Conservation (phyloP, 371 early-diverging fungal species). For the Scutellospora calospora region DNA sequence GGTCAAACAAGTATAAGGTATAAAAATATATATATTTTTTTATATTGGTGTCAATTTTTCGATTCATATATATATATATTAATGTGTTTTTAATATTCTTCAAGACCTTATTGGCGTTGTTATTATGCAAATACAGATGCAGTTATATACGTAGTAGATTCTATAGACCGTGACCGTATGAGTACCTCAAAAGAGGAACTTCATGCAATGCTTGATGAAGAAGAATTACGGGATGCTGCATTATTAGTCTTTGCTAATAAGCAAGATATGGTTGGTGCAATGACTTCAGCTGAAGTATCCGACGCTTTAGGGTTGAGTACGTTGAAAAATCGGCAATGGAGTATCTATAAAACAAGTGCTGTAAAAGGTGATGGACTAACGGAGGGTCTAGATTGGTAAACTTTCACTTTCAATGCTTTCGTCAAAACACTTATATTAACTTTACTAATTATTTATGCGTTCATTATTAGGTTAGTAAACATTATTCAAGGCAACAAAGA, state of each 20-base stretch:
- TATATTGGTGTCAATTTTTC: not conserved
- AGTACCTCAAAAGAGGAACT: conserved; percentile 90
- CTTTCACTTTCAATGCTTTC: not conserved
- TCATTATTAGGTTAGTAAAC: conserved; percentile 10
- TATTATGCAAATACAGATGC: conserved; percentile 97
- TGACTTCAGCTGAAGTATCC: conserved; percentile 94
- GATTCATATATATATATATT: not conserved
- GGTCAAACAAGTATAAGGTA: conserved; percentile 62
- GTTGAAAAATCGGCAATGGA: conserved; percentile 92
- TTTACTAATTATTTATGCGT: not conserved
- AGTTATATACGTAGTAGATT: conserved; percentile 97
- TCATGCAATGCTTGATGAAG: conserved; percentile 89
- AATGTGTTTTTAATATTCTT: not conserved
- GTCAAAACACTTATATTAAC: not conserved
- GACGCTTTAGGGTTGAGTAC: conserved; percentile 87
- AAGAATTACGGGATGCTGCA: conserved; percentile 90
- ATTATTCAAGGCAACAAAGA: conserved; percentile 19
- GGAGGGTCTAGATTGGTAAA: conserved; percentile 84
- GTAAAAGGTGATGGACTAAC: conserved; percentile 86
- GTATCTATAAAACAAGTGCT: conserved; percentile 86
- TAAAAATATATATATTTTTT: not conserved
- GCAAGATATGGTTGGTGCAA: conserved; percentile 95
- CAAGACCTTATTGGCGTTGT: conserved; percentile 87
- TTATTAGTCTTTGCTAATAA: conserved; percentile 97
- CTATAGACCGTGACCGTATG: conserved; percentile 92